Base-by-base conservation (phyloP, 1,139 yeast species). In the Geotrichum macrosporum region DNA sequence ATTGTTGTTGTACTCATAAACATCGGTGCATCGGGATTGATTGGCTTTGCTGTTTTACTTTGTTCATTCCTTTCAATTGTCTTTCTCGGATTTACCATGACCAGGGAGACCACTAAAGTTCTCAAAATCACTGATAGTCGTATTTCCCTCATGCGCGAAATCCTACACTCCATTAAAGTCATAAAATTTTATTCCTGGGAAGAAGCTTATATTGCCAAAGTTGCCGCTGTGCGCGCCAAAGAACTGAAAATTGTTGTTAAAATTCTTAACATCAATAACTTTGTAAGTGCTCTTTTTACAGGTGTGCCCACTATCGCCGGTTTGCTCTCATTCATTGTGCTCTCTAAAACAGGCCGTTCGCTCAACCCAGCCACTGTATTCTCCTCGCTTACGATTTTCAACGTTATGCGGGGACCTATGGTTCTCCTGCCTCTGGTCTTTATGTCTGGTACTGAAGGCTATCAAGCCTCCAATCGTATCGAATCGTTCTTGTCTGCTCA, bases 141-240 rank as follows among this genome's bases (percentile, higher is more conserved):
- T 56, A 81, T 83, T 18, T 70, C 75, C 35, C 65, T 73, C 35
- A 78, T 82, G 58, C 76, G 80, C 50, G 92, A 83, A 59, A 76
- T 82, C 33, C 67, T 83, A 44, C 77, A 73, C 56, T 77, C 81
- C 51, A 73, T 83, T 68, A 80, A 80, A 56, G 73, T 81, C 66
- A 80, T 83, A 66, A 83, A 83, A 64, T 78, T 74, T 55, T 83
- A 82, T 60, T 78, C 83, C 13, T 84, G 94, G 94, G 94, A 84
- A 63, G 70, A 70, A 13, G 77, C 83, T 3, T 80, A 77, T 58
- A 65, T 65, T 45, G 66, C 72, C 5, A 68, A 65, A 46, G 72
- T 81, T n/a, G 60, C 73, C 15, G 63, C 65, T 1, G 70, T 71
- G 16, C 71, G 88, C 56, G 56, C 57, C 13, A 53, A 63, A 34